phyloP scores from a whole-genome alignment of 2,329 filamentous ascomycete genomes.

The Cephalotrichum gorgonifer region DNA sequence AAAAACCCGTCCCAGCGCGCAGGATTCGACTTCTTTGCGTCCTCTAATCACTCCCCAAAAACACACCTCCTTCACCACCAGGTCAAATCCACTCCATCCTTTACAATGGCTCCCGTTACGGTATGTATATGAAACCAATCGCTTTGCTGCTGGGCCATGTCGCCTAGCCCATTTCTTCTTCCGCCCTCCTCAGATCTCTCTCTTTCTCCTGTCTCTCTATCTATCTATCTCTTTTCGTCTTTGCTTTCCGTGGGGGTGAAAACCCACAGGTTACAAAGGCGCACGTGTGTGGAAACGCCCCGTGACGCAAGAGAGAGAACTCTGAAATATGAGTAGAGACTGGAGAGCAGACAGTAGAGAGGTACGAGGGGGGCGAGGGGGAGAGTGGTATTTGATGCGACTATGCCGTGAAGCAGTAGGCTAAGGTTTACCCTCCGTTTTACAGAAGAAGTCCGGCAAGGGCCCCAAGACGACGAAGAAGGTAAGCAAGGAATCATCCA shows the following conservation, averaged over 20 bases:
- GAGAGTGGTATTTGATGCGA: conserved; percentile 17
- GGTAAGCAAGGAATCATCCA: conserved; percentile 37
- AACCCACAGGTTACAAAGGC: no score
- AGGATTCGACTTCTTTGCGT: conserved; percentile 71
- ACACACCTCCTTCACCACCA: conserved; percentile 10
- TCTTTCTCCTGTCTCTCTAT: neutral
- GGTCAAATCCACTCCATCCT: conserved; percentile 9
- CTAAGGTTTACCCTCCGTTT: conserved; percentile 57
- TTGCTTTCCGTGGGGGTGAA: conserved; percentile 7
- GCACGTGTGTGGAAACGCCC: no score
- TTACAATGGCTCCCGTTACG: conserved; percentile 69
- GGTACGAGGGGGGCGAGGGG: neutral
- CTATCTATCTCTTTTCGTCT: conserved; percentile 2
- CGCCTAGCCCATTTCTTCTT: neutral
- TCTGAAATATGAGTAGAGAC: no score
- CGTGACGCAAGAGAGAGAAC: no score
- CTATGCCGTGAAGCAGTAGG: conserved; percentile 77
- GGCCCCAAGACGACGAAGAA: conserved; percentile 72
- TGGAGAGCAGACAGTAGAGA: conserved; percentile 1
- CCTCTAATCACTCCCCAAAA: conserved; percentile 16
- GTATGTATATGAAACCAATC: conserved; percentile 63
- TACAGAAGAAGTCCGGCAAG: conserved; percentile 59
- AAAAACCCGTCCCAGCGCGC: conserved; percentile 40
- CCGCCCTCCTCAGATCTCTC: conserved; percentile 13
- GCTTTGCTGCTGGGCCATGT: conserved; percentile 88